These are phyloP conservation scores for Peniophora sp. DNA, from an alignment of 1,284 basidiomycete genomes.

Conservation along the genomic window DNA sequence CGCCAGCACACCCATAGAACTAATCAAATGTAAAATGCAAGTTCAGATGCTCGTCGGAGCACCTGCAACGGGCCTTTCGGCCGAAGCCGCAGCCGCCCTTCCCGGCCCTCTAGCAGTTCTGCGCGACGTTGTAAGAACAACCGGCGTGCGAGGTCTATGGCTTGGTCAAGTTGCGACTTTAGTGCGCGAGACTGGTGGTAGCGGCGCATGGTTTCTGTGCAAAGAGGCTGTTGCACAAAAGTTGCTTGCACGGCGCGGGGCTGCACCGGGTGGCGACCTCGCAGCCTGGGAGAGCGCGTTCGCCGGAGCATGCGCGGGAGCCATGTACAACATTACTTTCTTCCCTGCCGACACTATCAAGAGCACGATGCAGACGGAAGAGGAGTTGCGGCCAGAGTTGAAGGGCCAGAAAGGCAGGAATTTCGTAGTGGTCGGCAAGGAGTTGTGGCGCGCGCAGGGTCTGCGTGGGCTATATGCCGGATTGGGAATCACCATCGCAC, in stretches of 20 bases:
- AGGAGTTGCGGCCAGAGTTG: slow-evolving; percentile 56
- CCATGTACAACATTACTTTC: slow-evolving; percentile 77
- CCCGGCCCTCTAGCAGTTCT: slow-evolving; percentile 69
- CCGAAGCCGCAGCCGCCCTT: slow-evolving; percentile 21
- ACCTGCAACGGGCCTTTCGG: slow-evolving; percentile 15
- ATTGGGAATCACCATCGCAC: slow-evolving; percentile 87
- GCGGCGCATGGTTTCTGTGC: slow-evolving; percentile 81
- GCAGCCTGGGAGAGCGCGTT: slow-evolving; percentile 76
- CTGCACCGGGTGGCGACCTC: slow-evolving; percentile 42
- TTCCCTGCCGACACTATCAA: slow-evolving; percentile 96
- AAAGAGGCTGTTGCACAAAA: slow-evolving; percentile 69
- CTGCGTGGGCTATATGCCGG: slow-evolving; percentile 87
- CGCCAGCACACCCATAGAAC: slow-evolving; percentile 78
- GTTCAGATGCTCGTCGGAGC: slow-evolving; percentile 70
- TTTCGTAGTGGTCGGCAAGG: slow-evolving; percentile 53
- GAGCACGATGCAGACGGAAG: slow-evolving; percentile 91
- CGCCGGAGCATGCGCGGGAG: slow-evolving; percentile 83
- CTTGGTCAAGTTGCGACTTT: slow-evolving; percentile 82
- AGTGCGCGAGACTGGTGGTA: slow-evolving; percentile 83
- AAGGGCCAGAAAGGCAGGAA: slow-evolving; percentile 20
- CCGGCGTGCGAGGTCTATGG: slow-evolving; percentile 80
- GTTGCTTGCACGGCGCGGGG: slow-evolving; percentile 40
- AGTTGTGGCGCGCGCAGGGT: slow-evolving; percentile 76
- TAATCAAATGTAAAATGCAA: slow-evolving; percentile 95
- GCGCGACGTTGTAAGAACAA: slow-evolving; percentile 49